Conservation (phyloP, 2,329 filamentous ascomycete species). For the Aspergillus fijiensis region DNA sequence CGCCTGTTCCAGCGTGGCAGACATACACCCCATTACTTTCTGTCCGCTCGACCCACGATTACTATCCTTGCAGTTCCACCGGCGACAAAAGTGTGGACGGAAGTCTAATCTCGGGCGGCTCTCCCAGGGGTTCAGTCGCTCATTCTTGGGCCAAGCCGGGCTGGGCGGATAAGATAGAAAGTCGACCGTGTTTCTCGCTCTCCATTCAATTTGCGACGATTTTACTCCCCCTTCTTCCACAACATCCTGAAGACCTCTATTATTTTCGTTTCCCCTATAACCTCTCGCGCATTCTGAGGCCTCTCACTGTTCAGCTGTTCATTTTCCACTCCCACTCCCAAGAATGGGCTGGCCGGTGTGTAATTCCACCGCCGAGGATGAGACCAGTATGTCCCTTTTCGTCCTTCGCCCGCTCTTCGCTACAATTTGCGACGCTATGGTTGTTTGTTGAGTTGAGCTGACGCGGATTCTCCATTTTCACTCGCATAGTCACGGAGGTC, state of each 20-base stretch:
- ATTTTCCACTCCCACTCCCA: slow-evolving; percentile 16
- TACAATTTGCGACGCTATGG: not conserved
- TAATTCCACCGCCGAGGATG: slow-evolving; percentile 52
- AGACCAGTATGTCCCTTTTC: slow-evolving; percentile 37
- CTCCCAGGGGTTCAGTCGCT: slow-evolving; percentile 6
- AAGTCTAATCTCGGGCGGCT: slow-evolving; percentile 7
- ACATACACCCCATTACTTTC: not conserved
- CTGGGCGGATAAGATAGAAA: slow-evolving; percentile 11
- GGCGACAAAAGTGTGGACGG: not conserved
- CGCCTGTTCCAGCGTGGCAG: not conserved
- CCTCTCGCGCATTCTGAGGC: not conserved
- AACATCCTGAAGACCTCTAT: slow-evolving; percentile 4
- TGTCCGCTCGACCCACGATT: not conserved
- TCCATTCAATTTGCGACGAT: not conserved
- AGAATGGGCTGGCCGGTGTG: slow-evolving; percentile 49
- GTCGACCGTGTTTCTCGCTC: not conserved
- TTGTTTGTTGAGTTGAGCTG: not conserved
- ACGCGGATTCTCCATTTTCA: slow-evolving; percentile 1
- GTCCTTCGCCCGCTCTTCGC: slow-evolving; percentile 6
- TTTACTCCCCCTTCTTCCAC: slow-evolving; percentile 1
- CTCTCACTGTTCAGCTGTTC: not conserved
- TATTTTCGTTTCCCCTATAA: slow-evolving; percentile 10
- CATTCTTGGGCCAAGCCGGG: slow-evolving; percentile 6
- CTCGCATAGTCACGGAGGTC: slow-evolving; percentile 44
- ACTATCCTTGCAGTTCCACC: not conserved